A percentile compares a stretch with the other conserved stretches of the same genome.
phyloP scores from a whole-genome alignment of 306 rosid genomes.

The Biancaea sappan region DNA sequence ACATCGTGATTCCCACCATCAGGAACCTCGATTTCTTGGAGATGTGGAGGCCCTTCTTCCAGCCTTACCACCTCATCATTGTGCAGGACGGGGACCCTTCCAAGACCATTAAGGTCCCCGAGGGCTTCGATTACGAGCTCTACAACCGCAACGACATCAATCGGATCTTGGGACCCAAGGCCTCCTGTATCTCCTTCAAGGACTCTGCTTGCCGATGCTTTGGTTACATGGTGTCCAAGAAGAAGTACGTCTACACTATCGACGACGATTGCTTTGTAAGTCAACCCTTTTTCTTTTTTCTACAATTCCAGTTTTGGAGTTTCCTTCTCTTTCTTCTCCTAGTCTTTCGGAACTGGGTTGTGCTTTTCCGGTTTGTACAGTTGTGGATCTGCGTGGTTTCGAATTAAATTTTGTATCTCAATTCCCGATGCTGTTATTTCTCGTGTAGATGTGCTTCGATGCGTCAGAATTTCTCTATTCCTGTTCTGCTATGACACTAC shows the following conservation, averaged over 20 bases:
- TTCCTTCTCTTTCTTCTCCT: not conserved
- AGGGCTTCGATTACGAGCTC: constrained; percentile 71
- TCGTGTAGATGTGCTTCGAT: not conserved
- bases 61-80: constrained; percentile 70
- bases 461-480: not conserved
- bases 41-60: constrained; percentile 80
- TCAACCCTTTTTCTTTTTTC: not conserved
- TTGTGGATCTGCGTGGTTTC: constrained; percentile 20
- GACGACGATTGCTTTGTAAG: constrained; percentile 82
- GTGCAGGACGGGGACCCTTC: constrained; percentile 78
- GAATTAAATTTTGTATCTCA: not conserved
- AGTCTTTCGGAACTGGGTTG: constrained; percentile 12
- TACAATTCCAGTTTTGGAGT: not conserved
- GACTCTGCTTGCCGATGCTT: constrained; percentile 84
- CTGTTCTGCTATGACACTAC: not conserved
- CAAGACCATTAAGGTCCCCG: constrained; percentile 59
- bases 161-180: constrained; percentile 63
- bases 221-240: constrained; percentile 74
- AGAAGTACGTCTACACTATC: constrained; percentile 75
- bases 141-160: constrained; percentile 67
- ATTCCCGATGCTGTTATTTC: not conserved
- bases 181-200: constrained; percentile 82
- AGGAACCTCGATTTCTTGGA: constrained; percentile 72
- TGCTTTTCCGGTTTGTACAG: not conserved
- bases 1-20: constrained; percentile 78